A percentile compares a stretch with the other conserved stretches of the same genome.
phyloP scores from a whole-genome alignment of 768 basidiomycete species.

The Hygrophorus pudorinus region DNA sequence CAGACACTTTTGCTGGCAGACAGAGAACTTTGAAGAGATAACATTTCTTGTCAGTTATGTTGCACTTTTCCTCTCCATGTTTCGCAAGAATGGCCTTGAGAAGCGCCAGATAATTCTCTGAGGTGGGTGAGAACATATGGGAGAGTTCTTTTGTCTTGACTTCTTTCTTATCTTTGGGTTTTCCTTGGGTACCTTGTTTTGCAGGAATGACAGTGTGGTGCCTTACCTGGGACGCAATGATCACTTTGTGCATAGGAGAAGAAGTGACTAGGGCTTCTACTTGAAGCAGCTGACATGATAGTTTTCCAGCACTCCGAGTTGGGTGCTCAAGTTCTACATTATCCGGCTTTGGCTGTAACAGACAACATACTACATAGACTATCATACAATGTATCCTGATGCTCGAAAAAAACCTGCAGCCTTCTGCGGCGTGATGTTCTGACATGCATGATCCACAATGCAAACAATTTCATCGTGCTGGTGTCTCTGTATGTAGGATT shows the following conservation, averaged over 20 bases:
- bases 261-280: not conserved
- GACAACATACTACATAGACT: not conserved
- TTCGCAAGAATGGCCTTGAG: conserved; percentile 6
- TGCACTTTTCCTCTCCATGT: conserved; percentile 11
- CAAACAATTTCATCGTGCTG: conserved; percentile 6
- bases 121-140: not conserved
- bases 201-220: not conserved
- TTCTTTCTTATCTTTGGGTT: conserved; percentile 8
- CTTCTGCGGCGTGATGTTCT: conserved; percentile 11
- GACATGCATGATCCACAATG: conserved; percentile 7
- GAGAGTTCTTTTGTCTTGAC: conserved; percentile 7
- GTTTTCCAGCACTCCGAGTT: not conserved
- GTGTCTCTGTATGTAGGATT: conserved; percentile 13
- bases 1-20: not conserved
- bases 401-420: conserved; percentile 11
- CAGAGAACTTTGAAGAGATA: conserved; percentile 7
- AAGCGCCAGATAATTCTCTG: conserved; percentile 2
- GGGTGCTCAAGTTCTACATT: not conserved
- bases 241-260: not conserved
- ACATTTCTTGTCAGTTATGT: not conserved
- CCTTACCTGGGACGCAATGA: not conserved
- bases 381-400: conserved; percentile 11
- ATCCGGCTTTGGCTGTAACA: not conserved
- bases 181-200: not conserved
- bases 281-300: not conserved